A percentile compares a stretch with the other conserved stretches of the same genome.
Evolutionary conservation across 805 yeast genomes (phyloP).

Genomic region (Spathaspora sp.): DNA sequence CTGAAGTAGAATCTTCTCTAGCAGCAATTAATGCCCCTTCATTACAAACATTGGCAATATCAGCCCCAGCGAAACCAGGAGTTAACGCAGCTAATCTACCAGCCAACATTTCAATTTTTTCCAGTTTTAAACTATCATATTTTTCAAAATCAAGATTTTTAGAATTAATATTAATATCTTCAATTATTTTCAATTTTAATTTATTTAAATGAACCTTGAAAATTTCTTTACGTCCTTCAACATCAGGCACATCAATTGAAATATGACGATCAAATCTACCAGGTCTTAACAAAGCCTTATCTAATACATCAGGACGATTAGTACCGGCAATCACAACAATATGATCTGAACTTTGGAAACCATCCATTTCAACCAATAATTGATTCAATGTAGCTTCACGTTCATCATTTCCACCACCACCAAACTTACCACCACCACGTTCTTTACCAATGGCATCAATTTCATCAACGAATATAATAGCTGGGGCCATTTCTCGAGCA

Average conservation of each 20-base stretch:
- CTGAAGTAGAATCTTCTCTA: constrained; percentile 59
- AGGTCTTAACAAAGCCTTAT: constrained; percentile 86
- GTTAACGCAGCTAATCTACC: constrained; percentile 89
- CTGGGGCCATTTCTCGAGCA: constrained; percentile 87
- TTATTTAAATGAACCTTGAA: constrained; percentile 75
- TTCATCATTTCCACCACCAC: constrained; percentile 89
- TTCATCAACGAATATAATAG: constrained; percentile 89
- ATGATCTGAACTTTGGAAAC: constrained; percentile 82
- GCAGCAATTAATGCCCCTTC: constrained; percentile 95
- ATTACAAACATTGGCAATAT: constrained; percentile 90
- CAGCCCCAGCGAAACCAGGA: constrained; percentile 96
- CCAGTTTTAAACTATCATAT: constrained; percentile 36
- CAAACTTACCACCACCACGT: constrained; percentile 65
- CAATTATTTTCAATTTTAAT: constrained; percentile 44
- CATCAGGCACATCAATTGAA: constrained; percentile 79
- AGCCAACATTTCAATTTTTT: constrained; percentile 56
- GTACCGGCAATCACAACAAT: constrained; percentile 95
- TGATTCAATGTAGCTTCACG: constrained; percentile 92
- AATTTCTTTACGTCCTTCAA: constrained; percentile 85
- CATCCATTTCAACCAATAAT: constrained; percentile 93
- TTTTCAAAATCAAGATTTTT: constrained; percentile 37
- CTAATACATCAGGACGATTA: constrained; percentile 87
- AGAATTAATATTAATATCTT: constrained; percentile 31
- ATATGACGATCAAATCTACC: constrained; percentile 94
- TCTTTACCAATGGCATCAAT: constrained; percentile 95